phyloP scores from a whole-genome alignment of 2,329 filamentous ascomycete genomes.

The Pseudogymnoascus sp. region DNA sequence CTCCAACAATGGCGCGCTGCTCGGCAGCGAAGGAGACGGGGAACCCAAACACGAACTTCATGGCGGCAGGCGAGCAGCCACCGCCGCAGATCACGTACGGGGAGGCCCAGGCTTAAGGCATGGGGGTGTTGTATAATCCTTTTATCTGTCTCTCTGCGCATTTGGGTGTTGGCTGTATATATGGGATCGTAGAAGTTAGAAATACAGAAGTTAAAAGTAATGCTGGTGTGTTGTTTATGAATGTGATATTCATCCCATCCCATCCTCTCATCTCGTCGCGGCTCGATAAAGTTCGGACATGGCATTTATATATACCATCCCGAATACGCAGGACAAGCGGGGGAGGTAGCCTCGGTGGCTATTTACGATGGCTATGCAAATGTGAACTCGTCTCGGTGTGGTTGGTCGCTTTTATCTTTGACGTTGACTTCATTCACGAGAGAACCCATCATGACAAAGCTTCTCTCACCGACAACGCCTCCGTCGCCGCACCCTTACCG shows the following conservation, averaged over 20 bases:
- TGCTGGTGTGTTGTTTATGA: background rate
- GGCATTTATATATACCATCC: no score
- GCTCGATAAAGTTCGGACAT: background rate
- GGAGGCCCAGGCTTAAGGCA: slow-evolving; percentile 9
- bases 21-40: slow-evolving; percentile 82
- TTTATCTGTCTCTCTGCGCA: slow-evolving; percentile 18
- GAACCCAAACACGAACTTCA: slow-evolving; percentile 69
- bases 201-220: slow-evolving; percentile 11
- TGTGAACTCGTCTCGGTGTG: no score
- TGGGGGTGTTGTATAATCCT: slow-evolving; percentile 23
- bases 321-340: no score
- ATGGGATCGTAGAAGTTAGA: slow-evolving; percentile 19
- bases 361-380: no score
- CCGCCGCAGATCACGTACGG: slow-evolving; percentile 27
- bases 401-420: no score
- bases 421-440: no score
- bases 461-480: background rate
- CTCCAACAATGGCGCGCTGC: slow-evolving; percentile 96
- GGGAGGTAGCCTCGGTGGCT: no score
- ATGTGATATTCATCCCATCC: background rate
- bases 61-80: slow-evolving; percentile 52
- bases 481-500: background rate
- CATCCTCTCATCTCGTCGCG: background rate
- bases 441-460: no score
- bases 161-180: slow-evolving; percentile 28